Percentiles rank a stretch among this genome's conserved stretches.
These are phyloP conservation scores for Populus tremula DNA, from an alignment of 345 rosid species.

Conservation along the genomic window DNA sequence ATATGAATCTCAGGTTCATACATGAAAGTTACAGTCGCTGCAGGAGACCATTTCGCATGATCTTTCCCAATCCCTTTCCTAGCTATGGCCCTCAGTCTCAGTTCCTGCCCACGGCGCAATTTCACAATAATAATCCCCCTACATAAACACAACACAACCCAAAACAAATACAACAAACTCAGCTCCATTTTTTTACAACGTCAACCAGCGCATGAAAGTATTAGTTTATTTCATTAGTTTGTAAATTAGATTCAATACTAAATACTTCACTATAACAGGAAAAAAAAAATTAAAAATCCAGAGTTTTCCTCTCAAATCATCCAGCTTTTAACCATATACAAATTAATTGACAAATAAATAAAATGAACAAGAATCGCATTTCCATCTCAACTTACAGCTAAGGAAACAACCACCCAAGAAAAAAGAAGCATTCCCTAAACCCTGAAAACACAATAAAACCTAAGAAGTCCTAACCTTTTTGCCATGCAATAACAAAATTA, in stretches of 20 bases:
- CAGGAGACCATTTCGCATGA: slow-evolving; percentile 98
- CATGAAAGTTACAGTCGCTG: slow-evolving; percentile 98
- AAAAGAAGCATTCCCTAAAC: neutral
- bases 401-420: neutral
- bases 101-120: slow-evolving; percentile 78
- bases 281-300: too few species aligned
- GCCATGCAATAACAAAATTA: too few species aligned
- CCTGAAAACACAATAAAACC: neutral
- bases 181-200: neutral
- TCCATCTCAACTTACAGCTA: neutral
- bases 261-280: too few species aligned
- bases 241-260: too few species aligned
- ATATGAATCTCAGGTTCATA: slow-evolving; percentile 88
- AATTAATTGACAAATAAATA: too few species aligned
- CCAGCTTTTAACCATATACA: too few species aligned
- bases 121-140: slow-evolving; percentile 94
- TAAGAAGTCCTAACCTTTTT: too few species aligned
- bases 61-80: slow-evolving; percentile 96
- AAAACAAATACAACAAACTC: neutral
- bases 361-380: too few species aligned
- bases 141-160: neutral
- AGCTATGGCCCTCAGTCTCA: slow-evolving; percentile 87
- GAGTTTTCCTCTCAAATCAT: too few species aligned
- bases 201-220: too few species aligned
- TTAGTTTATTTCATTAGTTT: too few species aligned